These are phyloP conservation scores for Lachnum nothofagi DNA, from an alignment of 2,329 filamentous ascomycete genomes.

Conservation along the genomic window DNA sequence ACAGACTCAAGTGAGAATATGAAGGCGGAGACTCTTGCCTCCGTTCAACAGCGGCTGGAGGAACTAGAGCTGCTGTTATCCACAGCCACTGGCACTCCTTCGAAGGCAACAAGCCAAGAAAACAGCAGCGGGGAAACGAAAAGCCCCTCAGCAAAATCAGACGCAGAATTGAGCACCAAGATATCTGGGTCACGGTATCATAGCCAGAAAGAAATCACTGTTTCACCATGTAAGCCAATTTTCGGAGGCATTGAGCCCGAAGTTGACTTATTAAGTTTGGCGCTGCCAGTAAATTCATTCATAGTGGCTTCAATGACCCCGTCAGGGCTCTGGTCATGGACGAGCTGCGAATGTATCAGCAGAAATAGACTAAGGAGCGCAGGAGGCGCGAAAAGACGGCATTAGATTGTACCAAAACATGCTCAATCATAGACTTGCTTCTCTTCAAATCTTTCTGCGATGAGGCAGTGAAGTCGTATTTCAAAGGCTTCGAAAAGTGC, in stretches of 20 bases:
- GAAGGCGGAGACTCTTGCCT: constrained; percentile 5
- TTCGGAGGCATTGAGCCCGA: not conserved
- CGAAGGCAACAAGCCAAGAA: not conserved
- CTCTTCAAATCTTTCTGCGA: constrained; percentile 9
- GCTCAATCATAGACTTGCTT: constrained; percentile 7
- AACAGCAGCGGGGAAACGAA: not conserved
- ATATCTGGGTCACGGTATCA: constrained; percentile 9
- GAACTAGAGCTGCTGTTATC: constrained; percentile 6
- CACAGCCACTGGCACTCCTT: not conserved
- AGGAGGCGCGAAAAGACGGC: constrained; percentile 5
- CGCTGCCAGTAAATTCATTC: not conserved
- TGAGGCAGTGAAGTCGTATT: constrained; percentile 33
- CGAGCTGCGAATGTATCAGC: constrained; percentile 9
- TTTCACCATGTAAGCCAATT: constrained; percentile 6
- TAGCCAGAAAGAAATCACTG: constrained; percentile 11
- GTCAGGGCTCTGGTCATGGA: constrained; percentile 8
- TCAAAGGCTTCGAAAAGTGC: constrained; percentile 38
- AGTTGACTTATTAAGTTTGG: constrained; percentile 7
- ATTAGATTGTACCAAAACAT: not conserved
- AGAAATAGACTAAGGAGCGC: constrained; percentile 1
- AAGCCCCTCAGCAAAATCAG: not conserved
- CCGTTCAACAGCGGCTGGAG: constrained; percentile 8
- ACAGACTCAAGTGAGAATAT: not conserved
- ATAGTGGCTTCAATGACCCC: constrained; percentile 6
- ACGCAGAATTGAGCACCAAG: constrained; percentile 10